These are phyloP conservation scores for Penicillium daleae DNA, from an alignment of 495 filamentous ascomycete genomes.

Conservation along the genomic window DNA sequence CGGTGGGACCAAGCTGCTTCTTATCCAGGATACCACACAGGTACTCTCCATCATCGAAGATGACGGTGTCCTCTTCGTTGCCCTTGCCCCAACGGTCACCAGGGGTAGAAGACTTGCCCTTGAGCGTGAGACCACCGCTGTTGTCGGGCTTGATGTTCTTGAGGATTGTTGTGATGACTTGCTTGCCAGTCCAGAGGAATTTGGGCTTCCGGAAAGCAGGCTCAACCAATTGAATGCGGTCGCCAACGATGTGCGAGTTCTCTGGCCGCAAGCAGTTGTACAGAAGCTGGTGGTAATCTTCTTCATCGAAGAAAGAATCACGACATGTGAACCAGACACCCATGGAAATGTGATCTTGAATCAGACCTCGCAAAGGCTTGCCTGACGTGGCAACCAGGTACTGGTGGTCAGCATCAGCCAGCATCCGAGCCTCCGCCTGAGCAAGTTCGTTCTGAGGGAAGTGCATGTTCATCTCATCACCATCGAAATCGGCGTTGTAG, in stretches of 20 bases:
- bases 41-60: conserved; percentile 85
- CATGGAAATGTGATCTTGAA: conserved; percentile 98
- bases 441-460: conserved; percentile 98
- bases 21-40: conserved; percentile 94
- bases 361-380: conserved; percentile 92
- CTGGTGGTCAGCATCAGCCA: conserved; percentile 96
- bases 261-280: conserved; percentile 91
- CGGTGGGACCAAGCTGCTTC: conserved; percentile 84
- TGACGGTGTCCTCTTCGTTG: conserved; percentile 72
- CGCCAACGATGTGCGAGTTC: conserved; percentile 72
- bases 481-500: conserved; percentile 99
- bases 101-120: conserved; percentile 74
- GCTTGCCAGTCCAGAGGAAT: conserved; percentile 95
- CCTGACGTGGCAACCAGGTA: conserved; percentile 94
- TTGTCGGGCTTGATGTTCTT: conserved; percentile 82
- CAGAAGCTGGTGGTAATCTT: conserved; percentile 90
- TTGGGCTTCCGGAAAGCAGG: conserved; percentile 84
- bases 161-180: conserved; percentile 90
- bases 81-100: conserved; percentile 77
- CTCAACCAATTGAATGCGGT: conserved; percentile 73
- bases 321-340: conserved; percentile 86
- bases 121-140: conserved; percentile 78
- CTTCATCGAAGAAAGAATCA: conserved; percentile 88
- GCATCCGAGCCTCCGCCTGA: conserved; percentile 83
- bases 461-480: conserved; percentile 99